Conservation (phyloP, 2,329 filamentous ascomycete genomes). For the Tolypocladium album region DNA sequence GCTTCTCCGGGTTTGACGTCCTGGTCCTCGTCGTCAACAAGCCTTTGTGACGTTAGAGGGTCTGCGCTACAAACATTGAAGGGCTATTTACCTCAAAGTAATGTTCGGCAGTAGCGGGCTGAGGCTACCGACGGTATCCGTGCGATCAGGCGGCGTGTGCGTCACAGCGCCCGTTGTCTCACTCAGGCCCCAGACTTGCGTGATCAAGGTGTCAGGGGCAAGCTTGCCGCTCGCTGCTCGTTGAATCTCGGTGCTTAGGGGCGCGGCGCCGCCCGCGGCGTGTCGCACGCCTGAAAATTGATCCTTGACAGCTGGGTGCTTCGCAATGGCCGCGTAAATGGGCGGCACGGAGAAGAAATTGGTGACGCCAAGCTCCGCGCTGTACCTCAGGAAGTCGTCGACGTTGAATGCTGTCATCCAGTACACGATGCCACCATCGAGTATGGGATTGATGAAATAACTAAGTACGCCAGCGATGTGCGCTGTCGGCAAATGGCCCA, state of each 20-base stretch:
- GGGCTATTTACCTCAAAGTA: slow-evolving; percentile 12
- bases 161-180: slow-evolving; percentile 43
- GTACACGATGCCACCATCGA: slow-evolving; percentile 37
- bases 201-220: slow-evolving; percentile 26
- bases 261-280: slow-evolving; percentile 43
- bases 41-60: slow-evolving; percentile 10
- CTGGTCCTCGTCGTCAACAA: slow-evolving; percentile 27
- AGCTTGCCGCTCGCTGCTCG: slow-evolving; percentile 37
- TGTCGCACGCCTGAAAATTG: slow-evolving; percentile 39
- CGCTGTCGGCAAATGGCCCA: slow-evolving; percentile 33
- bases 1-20: slow-evolving; percentile 28
- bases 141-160: slow-evolving; percentile 24
- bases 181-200: slow-evolving; percentile 47
- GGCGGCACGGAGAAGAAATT: slow-evolving; percentile 50
- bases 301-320: slow-evolving; percentile 41
- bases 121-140: slow-evolving; percentile 36
- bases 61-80: slow-evolving; percentile 1
- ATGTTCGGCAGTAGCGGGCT: slow-evolving; percentile 17
- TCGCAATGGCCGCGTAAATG: slow-evolving; percentile 48
- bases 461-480: slow-evolving; percentile 35
- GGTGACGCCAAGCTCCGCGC: slow-evolving; percentile 37
- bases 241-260: slow-evolving; percentile 44
- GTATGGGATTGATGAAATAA: slow-evolving; percentile 30
- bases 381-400: slow-evolving; percentile 40
- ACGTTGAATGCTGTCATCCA: slow-evolving; percentile 56